Base-by-base conservation (phyloP, 2,329 filamentous ascomycete species). In the Exophiala sp. region DNA sequence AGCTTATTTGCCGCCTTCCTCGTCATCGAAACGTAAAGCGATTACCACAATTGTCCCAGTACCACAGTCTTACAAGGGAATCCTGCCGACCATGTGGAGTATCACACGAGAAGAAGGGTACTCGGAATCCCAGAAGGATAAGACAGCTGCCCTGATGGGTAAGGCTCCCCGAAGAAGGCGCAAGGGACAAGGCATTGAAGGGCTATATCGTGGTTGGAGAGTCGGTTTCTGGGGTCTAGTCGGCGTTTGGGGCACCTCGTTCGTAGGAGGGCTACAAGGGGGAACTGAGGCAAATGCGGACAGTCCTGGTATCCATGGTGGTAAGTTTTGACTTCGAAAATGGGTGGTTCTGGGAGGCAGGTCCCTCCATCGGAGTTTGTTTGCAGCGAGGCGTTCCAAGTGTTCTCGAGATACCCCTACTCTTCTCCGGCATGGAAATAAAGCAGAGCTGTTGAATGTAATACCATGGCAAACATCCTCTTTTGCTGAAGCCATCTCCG, bases 51-150 rank as follows among this genome's bases (percentile, higher is more conserved):
- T 96, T 47, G 82, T 97, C 0, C 82, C 86, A 2, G 76, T 87
- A 0, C 71, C 71, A 11, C 90, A 89, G 2, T 80, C 80, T 2
- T 98, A 95, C 66, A 76, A 80, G 27, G 93, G 93, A n/a, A 76
- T 95, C 1, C 66, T 93, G n/a, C 87, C 88, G 2, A 96, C 91
- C 2, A 90, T 96, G 79, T 91, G 88, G 75, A 80, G 80, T 53
- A 93, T 98, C 54, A 77, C 86, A 1, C 78, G 83, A 29, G 86
- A 94, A 61, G 93, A 98, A 66, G 93, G 93, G 6, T 71, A 68
- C 14, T 64, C 61, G 3, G 60, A 63, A 18, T 74, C 73, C 52
- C 73, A 80, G 7, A 68, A 75, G 9, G 65, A 70, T 40, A 64
- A 61, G 22, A 65, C 64, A 3, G 64, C 64, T 2, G 57, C 62